Evolutionary conservation across 345 rosid genomes (phyloP).

Genomic region (Rhodamnia argentea): DNA sequence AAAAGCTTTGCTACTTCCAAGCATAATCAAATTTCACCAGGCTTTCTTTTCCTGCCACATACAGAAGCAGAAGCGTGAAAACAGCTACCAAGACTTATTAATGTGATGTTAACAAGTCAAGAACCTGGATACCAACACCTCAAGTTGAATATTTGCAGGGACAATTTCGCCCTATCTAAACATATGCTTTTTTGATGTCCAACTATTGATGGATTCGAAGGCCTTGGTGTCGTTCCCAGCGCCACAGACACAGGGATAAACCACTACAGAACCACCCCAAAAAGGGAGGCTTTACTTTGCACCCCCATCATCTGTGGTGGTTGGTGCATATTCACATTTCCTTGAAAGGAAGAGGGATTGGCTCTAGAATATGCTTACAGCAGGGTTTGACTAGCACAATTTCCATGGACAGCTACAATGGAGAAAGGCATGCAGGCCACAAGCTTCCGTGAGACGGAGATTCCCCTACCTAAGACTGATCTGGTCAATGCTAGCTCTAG

Average conservation of each 20-base stretch:
- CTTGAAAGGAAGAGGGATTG: background rate
- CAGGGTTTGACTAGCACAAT: background rate
- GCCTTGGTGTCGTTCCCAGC: background rate
- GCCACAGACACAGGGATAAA: background rate
- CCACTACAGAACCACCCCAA: background rate
- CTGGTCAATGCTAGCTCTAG: background rate
- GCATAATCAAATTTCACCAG: background rate
- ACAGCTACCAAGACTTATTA: background rate
- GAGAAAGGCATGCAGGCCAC: background rate
- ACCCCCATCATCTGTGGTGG: background rate
- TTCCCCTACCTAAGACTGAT: background rate
- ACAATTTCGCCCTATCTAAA: background rate
- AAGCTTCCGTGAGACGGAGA: background rate
- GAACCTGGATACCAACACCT: background rate
- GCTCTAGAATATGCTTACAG: background rate
- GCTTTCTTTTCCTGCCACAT: background rate
- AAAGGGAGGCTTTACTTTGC: background rate
- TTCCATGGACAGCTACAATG: background rate
- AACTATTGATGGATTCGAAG: background rate
- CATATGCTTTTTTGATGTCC: background rate
- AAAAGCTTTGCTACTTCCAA: background rate
- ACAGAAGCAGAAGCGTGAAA: background rate
- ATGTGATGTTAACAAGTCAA: background rate
- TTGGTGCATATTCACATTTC: background rate
- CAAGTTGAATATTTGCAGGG: background rate